Base-by-base conservation (phyloP, 2,329 filamentous ascomycete species). In the Penicillium rolfsii region DNA sequence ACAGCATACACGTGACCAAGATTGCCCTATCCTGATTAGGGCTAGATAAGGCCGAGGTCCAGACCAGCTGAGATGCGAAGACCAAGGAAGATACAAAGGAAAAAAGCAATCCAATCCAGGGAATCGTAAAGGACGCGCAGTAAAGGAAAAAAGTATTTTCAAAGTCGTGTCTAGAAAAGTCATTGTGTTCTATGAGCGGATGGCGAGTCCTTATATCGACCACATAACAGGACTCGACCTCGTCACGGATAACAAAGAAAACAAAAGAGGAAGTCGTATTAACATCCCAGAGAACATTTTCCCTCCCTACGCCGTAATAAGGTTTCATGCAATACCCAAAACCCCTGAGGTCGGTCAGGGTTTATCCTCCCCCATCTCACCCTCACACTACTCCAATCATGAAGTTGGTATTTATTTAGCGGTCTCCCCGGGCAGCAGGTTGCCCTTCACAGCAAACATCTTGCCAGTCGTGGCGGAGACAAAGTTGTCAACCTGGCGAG, bases 401-500 rank as follows among this genome's bases (percentile, higher is more conserved):
- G 19, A 33, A 19, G 16, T 26, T 40, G 52, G 26, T 48, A 26
- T 46, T 65, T 71, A 76, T 70, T 76, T 75, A 66, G 72, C 72
- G 52, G 70, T 69, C 71, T 86, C 85, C 58, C 83, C 83, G 19
- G 87, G 87, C 65, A 89, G 72, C 61, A 89, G 74, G 73, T 87
- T 88, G 65, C 85, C 86, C 78, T 93, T 89, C 63, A 97, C 91
- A 41, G 93, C 93, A 78, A 99, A 99, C 94, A 99, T 97, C 88
- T 99, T 99, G 67, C 91, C 89, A 65, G 87, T 96, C 70, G 96
- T 90, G 67, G 88, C 89, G 58, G 95, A 93, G 52, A 94, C 94
- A 79, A 98, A 98, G 41, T 92, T 92, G 79, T 99, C 95, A 60
- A 98, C 91, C 83, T 98, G 95, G 82, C 93, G 90, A 74, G 93